Base-by-base conservation (phyloP, 176 grass and related monocot species). In the Zea luxurians region DNA sequence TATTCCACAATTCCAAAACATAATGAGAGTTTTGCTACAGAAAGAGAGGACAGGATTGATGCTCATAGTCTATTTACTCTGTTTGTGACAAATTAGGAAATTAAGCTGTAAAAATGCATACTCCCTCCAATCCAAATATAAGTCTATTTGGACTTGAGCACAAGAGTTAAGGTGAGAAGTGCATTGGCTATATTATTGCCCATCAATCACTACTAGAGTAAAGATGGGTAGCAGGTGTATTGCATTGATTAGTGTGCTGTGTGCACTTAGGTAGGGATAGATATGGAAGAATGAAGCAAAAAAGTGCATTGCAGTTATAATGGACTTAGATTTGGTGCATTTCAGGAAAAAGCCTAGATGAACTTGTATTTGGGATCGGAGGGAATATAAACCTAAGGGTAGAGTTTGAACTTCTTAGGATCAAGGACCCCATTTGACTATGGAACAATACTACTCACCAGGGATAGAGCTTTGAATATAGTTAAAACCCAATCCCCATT, bases 401-500 rank as follows among this genome's bases (percentile, higher is more conserved):
- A 55, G 50, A 55, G 17, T 52, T 52, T 71, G 66, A 16, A 80
- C 37, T 80, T 64, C n/a, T 61, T 73, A 81, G 63, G 15, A 21
- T 57, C 5, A 49, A 77, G 53, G 16, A 80, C 17, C 18, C 5
- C 16, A 60, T 61, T 83, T 72, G 68, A 57, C 17, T 62, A 93
- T 16, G 75, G 70, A 44, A 37, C 81, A 67, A 49, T 36, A 52
- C 37, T 38, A 55, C 87, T 92, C 84, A 99, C 96, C 78, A 92
- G 68, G 36, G 91, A 94, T 60, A 98, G 80, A 83, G 90, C 92
- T 75, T 83, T 90, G 77, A 99, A 99, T 92, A 99, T 99, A 71
- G 92, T 99, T 83, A 99, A 82, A 81, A 99, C 92, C 92, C 96
- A 99, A 85, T 99, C 96, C 40, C 92, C 96, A 91, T 93, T 99